Conservation (phyloP, 2,329 filamentous ascomycete genomes). For the Xylaria polymorpha region DNA sequence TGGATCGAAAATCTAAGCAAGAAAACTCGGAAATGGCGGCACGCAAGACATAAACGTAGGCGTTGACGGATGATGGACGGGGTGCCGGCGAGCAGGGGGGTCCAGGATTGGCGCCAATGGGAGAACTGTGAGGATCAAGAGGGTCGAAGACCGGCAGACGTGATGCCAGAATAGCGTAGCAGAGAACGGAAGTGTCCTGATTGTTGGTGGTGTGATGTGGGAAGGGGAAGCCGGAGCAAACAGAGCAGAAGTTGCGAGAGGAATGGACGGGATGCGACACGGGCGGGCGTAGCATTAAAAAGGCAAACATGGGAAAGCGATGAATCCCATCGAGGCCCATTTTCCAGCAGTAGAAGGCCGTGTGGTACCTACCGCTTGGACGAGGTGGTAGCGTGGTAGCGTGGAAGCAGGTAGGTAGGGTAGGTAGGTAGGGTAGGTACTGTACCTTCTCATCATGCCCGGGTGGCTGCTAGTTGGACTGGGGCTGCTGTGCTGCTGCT, state of each 20-base stretch:
- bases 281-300: constrained; percentile 46
- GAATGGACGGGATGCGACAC: constrained; percentile 36
- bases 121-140: constrained; percentile 3
- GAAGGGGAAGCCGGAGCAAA: constrained; percentile 6
- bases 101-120: neutral
- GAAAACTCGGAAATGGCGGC: neutral
- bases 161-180: constrained; percentile 6
- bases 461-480: neutral
- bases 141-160: neutral
- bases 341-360: constrained; percentile 39
- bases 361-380: constrained; percentile 29
- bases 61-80: neutral
- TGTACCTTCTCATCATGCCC: constrained; percentile 8
- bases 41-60: neutral
- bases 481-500: neutral
- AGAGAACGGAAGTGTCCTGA: constrained; percentile 23
- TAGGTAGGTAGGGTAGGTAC: constrained; percentile 5
- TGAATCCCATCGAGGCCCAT: constrained; percentile 49
- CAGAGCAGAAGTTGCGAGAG: constrained; percentile 35
- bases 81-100: neutral
- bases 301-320: constrained; percentile 50
- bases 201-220: constrained; percentile 21
- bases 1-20: neutral
- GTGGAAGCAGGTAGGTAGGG: no score
- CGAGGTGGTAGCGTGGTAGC: constrained; percentile 19